phyloP scores from a whole-genome alignment of 371 early-diverging fungal species.

The Mucor lusitanicus region DNA sequence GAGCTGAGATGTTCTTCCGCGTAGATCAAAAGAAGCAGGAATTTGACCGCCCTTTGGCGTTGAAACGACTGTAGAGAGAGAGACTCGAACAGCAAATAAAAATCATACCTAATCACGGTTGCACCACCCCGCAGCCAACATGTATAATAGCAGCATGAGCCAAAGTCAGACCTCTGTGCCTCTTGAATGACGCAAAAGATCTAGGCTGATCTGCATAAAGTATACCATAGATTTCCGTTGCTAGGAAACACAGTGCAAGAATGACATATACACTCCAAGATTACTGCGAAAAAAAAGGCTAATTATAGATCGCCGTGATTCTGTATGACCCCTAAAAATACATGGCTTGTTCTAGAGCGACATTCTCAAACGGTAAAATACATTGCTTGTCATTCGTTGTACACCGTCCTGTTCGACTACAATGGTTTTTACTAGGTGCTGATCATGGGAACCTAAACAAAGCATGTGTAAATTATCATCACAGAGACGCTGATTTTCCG shows the following conservation, averaged over 20 bases:
- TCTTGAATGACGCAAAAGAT: too few relatives aligned
- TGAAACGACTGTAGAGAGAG: too few relatives aligned
- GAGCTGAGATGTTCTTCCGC: too few relatives aligned
- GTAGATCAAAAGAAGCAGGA: too few relatives aligned
- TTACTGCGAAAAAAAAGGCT: not conserved
- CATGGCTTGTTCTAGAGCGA: not conserved
- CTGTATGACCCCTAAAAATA: not conserved
- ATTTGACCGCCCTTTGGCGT: too few relatives aligned
- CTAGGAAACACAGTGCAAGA: too few relatives aligned
- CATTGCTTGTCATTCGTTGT: not conserved
- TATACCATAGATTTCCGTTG: too few relatives aligned
- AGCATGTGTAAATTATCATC: not conserved
- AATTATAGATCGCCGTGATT: not conserved
- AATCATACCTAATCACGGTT: not conserved
- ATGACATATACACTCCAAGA: too few relatives aligned
- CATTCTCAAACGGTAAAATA: not conserved
- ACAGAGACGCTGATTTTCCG: not conserved
- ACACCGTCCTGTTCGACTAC: not conserved
- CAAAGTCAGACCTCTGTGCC: too few relatives aligned
- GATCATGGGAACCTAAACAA: not conserved
- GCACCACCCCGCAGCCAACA: not conserved
- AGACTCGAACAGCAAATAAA: too few relatives aligned
- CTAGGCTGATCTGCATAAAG: too few relatives aligned
- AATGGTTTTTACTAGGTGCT: not conserved
- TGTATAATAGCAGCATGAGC: too few relatives aligned